Conservation (phyloP, 805 yeast genomes). For the Priceomyces medius region DNA sequence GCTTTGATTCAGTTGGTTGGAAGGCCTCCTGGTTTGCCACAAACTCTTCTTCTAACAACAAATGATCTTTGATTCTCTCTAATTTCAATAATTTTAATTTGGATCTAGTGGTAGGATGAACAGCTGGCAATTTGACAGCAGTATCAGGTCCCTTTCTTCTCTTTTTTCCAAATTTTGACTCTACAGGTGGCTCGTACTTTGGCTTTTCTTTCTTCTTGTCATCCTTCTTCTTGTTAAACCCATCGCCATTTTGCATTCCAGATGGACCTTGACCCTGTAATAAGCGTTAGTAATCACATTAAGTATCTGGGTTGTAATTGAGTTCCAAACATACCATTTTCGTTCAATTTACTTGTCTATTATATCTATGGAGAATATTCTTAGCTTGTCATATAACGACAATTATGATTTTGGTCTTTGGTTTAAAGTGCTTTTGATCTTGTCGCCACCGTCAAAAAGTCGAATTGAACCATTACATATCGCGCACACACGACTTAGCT, state of each 20-base stretch:
- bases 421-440: neutral
- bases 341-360: neutral
- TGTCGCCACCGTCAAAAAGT: conserved; percentile 1
- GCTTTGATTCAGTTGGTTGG: conserved; percentile 95
- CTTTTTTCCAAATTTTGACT: conserved; percentile 88
- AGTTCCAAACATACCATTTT: neutral
- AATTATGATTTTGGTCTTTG: neutral
- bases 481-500: neutral
- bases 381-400: neutral
- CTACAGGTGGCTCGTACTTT: conserved; percentile 98
- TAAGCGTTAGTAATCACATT: conserved; percentile 8
- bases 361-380: neutral
- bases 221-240: conserved; percentile 51
- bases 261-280: conserved; percentile 55
- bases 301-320: neutral
- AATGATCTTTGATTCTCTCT: conserved; percentile 95
- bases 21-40: conserved; percentile 91
- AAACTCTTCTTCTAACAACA: conserved; percentile 91
- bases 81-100: conserved; percentile 85
- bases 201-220: conserved; percentile 80
- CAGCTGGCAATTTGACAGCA: conserved; percentile 78
- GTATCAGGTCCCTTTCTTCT: conserved; percentile 92
- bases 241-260: conserved; percentile 53
- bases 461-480: neutral
- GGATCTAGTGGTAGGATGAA: conserved; percentile 91